Base-by-base conservation (phyloP, 768 basidiomycete species). In the Leccinum imitatum region DNA sequence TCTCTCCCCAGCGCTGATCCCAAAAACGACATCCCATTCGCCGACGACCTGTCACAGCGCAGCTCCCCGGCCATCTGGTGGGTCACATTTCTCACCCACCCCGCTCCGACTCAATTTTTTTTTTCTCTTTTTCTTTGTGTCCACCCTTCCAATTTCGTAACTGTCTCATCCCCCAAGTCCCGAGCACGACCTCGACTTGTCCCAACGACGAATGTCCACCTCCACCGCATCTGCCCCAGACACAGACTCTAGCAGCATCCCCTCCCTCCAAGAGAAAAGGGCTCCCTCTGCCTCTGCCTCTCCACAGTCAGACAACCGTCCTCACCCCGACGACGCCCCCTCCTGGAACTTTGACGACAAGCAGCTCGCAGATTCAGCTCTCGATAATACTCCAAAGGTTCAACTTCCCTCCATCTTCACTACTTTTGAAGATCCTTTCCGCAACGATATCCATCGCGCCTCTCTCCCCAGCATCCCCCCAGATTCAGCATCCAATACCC, bases 391-490 rank as follows among this genome's bases (percentile, higher is more conserved):
- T 39, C 53, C 59, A 57, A 84, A 84, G 71, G 86, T 90, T 59
- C 84, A 87, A 75, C 79, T 91, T 17, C 89, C 89, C 17, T 87
- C 88, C 67, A 88, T 90, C 65, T 89, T 87, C 64, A 82, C 84
- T 33, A 80, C 84, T 31, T 86, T 90, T 62, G 84, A 86, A 70
- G 87, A 87, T 70, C 77, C 79, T 25, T 74, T 82, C 69, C 72
- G 80, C 59, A 75, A 75, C 65, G 85, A 87, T 48, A 73, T 71
- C 56, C 84, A 89, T 57, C 84, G 88, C 50, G 77, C 85, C 4
- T 88, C 88, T 3, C 78, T 90, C 21, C 87, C 88, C 2, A 82
- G 79, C 53, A 77, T 88, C 50, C 75, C 79, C 69, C 78, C 84
- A 19, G 84, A 87, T 56, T 70, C 73, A 50, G 25, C 71, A 15